A percentile compares a stretch with the other conserved stretches of the same genome.
Evolutionary conservation across 2,329 filamentous ascomycete genomes (phyloP).

Genomic region (Alternaria rosae): DNA sequence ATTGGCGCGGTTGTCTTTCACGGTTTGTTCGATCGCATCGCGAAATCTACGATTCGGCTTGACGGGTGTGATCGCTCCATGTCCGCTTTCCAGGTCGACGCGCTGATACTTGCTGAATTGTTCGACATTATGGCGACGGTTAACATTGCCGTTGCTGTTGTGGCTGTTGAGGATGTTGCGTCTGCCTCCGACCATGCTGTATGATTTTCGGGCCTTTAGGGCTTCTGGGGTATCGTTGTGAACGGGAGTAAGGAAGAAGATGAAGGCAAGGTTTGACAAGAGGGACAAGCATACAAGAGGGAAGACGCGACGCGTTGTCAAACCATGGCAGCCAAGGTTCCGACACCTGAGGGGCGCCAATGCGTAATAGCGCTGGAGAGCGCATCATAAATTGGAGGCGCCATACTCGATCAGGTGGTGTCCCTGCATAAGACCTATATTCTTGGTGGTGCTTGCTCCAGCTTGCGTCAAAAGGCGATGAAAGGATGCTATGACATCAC

Average conservation of each 20-base stretch:
- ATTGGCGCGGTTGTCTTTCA: constrained; percentile 55
- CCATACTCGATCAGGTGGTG: constrained; percentile 11
- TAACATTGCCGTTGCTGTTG: constrained; percentile 15
- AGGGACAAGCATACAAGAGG: constrained; percentile 4
- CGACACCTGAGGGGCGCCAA: background rate
- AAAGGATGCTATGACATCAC: constrained; percentile 20
- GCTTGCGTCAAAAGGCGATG: constrained; percentile 1
- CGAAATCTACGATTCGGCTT: constrained; percentile 49
- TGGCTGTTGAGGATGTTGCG: constrained; percentile 23
- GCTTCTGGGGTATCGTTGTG: background rate
- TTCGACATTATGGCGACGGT: constrained; percentile 13
- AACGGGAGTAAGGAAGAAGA: background rate
- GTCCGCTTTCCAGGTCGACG: constrained; percentile 40
- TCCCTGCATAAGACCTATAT: constrained; percentile 15
- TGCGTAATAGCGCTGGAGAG: constrained; percentile 13
- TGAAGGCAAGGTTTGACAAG: background rate
- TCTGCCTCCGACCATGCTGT: constrained; percentile 33
- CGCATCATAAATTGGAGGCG: constrained; percentile 21
- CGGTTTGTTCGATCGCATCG: constrained; percentile 57
- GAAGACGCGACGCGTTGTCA: constrained; percentile 12
- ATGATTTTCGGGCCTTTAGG: background rate
- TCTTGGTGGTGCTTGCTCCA: constrained; percentile 20
- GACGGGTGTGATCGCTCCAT: constrained; percentile 27
- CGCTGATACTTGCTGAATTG: constrained; percentile 24
- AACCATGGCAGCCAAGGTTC: constrained; percentile 7